Percentiles rank a stretch among this genome's conserved stretches.
Evolutionary conservation across 106 monocot species (phyloP).

Genomic region (Dendrobium huoshanense): DNA sequence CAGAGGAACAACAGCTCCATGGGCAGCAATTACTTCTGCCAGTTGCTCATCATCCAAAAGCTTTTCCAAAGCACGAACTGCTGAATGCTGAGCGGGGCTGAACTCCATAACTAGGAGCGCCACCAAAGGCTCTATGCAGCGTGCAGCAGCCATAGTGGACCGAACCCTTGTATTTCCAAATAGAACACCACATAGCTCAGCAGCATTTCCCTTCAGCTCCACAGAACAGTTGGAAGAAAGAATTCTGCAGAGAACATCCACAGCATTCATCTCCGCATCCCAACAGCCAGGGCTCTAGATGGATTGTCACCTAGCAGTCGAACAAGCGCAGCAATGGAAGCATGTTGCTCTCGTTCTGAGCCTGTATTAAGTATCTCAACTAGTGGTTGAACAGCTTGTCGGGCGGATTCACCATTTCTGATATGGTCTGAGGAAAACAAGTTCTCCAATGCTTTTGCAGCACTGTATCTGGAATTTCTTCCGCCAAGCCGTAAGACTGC

Average conservation of each 20-base stretch:
- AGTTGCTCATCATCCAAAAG: slow-evolving; percentile 94
- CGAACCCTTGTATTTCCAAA: slow-evolving; percentile 85
- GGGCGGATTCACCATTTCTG: slow-evolving; percentile 66
- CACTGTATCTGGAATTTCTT: slow-evolving; percentile 93
- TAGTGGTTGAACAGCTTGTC: slow-evolving; percentile 82
- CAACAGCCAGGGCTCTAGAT: slow-evolving; percentile 64
- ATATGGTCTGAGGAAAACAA: slow-evolving; percentile 93
- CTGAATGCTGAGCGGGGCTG: slow-evolving; percentile 70
- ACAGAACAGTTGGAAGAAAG: slow-evolving; percentile 74
- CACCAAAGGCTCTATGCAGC: slow-evolving; percentile 89
- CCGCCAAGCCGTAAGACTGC: slow-evolving; percentile 90
- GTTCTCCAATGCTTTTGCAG: slow-evolving; percentile 91
- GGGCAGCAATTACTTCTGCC: slow-evolving; percentile 72
- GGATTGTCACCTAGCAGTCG: slow-evolving; percentile 70
- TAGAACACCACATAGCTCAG: slow-evolving; percentile 87
- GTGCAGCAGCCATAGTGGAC: slow-evolving; percentile 76
- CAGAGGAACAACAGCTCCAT: slow-evolving; percentile 83
- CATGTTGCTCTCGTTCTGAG: slow-evolving; percentile 90
- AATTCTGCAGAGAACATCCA: slow-evolving; percentile 93
- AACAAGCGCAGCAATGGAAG: slow-evolving; percentile 85
- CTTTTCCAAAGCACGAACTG: slow-evolving; percentile 82
- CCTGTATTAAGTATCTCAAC: slow-evolving; percentile 91
- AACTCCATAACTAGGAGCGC: slow-evolving; percentile 53
- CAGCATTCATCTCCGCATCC: slow-evolving; percentile 89
- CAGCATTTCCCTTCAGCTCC: slow-evolving; percentile 93